These are phyloP conservation scores for Pyrenophora teres DNA, from an alignment of 2,329 filamentous ascomycete species.

Conservation along the genomic window DNA sequence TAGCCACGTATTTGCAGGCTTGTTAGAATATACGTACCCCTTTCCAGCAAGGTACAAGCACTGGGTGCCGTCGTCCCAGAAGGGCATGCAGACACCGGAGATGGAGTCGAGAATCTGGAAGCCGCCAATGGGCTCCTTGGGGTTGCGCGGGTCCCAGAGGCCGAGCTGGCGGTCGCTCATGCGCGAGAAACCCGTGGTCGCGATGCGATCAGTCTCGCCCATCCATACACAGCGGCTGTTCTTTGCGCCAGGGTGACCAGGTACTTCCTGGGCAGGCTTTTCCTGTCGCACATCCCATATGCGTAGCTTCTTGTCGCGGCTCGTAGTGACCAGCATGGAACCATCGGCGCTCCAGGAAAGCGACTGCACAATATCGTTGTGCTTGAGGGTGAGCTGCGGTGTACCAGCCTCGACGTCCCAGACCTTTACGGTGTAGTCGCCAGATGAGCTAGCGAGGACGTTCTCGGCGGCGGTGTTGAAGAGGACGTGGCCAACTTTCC, in stretches of 20 bases:
- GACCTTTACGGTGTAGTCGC: conserved; percentile 91
- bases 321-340: conserved; percentile 85
- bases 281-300: conserved; percentile 98
- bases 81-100: conserved; percentile 98
- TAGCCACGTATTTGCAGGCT: conserved; percentile 4
- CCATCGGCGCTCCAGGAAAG: conserved; percentile 94
- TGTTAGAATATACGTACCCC: conserved; percentile 65
- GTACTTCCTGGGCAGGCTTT: conserved; percentile 78
- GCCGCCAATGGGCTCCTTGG: conserved; percentile 80
- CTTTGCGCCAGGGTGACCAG: conserved; percentile 91
- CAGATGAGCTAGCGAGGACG: conserved; percentile 91
- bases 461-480: conserved; percentile 98
- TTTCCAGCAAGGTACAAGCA: conserved; percentile 96
- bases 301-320: conserved; percentile 95
- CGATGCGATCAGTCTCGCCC: conserved; percentile 94
- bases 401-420: conserved; percentile 89
- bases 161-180: conserved; percentile 98
- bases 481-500: conserved; percentile 96
- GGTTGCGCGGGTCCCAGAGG: conserved; percentile 88
- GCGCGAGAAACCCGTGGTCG: conserved; percentile 94
- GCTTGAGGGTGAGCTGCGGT: conserved; percentile 75
- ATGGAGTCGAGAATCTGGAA: conserved; percentile 93
- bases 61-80: conserved; percentile 98
- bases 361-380: conserved; percentile 91
- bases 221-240: conserved; percentile 97